Percentiles rank a stretch among this genome's conserved stretches.
These are phyloP conservation scores for Streptanthus diversifolius DNA, from an alignment of 345 rosid species.

Conservation along the genomic window DNA sequence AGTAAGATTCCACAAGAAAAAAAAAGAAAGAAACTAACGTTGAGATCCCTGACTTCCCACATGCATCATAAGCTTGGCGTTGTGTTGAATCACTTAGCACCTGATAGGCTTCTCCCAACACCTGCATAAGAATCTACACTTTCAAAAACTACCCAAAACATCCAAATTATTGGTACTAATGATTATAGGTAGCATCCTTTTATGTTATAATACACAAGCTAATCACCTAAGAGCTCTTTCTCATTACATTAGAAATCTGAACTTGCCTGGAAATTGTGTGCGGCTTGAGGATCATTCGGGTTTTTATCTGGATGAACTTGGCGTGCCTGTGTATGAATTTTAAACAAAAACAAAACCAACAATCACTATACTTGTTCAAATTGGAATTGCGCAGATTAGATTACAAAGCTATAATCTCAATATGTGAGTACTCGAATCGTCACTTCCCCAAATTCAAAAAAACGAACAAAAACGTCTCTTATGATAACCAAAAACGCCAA, in stretches of 20 bases:
- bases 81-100: slow-evolving; percentile 87
- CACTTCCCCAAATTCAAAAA: not conserved
- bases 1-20: slow-evolving; percentile 8
- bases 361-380: not conserved
- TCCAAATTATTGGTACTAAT: not conserved
- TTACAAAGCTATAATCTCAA: slow-evolving; percentile 1
- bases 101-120: slow-evolving; percentile 94
- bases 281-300: slow-evolving; percentile 89
- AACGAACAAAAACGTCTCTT: not conserved
- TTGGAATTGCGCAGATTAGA: not conserved
- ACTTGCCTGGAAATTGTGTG: slow-evolving; percentile 85
- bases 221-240: not conserved
- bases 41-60: slow-evolving; percentile 95
- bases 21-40: slow-evolving; percentile 52
- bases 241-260: not conserved
- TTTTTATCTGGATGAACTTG: slow-evolving; percentile 98
- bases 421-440: not conserved
- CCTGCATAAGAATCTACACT: slow-evolving; percentile 40
- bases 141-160: not conserved
- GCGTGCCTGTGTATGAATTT: slow-evolving; percentile 61
- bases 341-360: slow-evolving; percentile 1
- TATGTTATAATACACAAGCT: slow-evolving; percentile 6
- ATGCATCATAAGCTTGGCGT: slow-evolving; percentile 88
- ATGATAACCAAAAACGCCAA: not conserved
- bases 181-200: not conserved